phyloP scores from a whole-genome alignment of 768 basidiomycete species.

The Suillus subaureus region DNA sequence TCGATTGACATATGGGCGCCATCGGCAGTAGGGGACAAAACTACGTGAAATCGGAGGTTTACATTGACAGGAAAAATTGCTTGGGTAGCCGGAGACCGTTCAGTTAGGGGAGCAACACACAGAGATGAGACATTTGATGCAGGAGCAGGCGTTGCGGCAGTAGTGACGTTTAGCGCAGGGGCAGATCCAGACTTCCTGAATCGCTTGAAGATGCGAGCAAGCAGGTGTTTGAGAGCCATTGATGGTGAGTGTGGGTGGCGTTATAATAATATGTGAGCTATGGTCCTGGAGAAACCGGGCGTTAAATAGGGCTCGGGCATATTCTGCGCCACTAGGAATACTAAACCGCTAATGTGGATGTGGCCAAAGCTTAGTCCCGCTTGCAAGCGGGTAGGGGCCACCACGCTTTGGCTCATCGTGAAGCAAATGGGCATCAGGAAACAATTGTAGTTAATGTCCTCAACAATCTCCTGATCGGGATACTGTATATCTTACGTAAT shows the following conservation, averaged over 20 bases:
- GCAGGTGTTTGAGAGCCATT: slow-evolving; percentile 2
- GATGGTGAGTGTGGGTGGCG: not conserved
- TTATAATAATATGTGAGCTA: not conserved
- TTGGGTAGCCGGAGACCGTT: not conserved
- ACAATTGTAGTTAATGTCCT: not conserved
- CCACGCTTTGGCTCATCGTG: not conserved
- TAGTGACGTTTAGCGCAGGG: not conserved
- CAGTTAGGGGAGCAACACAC: not conserved
- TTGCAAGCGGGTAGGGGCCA: not conserved
- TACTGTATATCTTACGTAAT: not conserved
- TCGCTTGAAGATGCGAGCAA: slow-evolving; percentile 2
- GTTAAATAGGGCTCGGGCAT: slow-evolving; percentile 1
- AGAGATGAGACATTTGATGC: not conserved
- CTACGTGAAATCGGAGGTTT: not conserved
- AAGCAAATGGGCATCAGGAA: not conserved
- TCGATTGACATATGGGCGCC: not conserved
- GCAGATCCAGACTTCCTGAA: not conserved
- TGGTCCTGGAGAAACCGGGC: not conserved
- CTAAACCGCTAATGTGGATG: not conserved
- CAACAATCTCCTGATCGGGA: not conserved
- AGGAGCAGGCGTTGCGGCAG: not conserved
- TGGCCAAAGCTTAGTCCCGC: not conserved
- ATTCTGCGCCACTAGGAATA: not conserved
- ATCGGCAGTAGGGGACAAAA: not conserved
- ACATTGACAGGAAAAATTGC: not conserved